Evolutionary conservation across 805 yeast genomes (phyloP), one percentile per base, ranked within the genome.

Genomic region (Candida khao-thaluensis): DNA sequence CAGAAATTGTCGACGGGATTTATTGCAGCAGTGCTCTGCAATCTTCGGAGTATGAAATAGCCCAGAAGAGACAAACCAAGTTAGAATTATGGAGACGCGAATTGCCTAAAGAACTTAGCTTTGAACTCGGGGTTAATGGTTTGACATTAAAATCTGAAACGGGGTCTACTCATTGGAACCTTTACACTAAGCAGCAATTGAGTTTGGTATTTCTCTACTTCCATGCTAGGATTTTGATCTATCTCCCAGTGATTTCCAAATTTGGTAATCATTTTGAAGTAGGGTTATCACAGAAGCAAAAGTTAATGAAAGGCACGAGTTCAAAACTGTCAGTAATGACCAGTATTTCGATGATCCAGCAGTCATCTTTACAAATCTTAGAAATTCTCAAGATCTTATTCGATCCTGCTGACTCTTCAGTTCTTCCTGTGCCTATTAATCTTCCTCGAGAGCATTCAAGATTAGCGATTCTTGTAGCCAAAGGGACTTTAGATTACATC

Each of bases 71-170:
- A 27, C 96, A 89, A 53, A 78, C 82, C 49, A 74, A 81, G 50
- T 66, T 89, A 33, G 95, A 88, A 49, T 65, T 76, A 35, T 89
- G 96, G 96, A 69, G 86, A 50, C 64, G 81, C 15, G 85, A 82
- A 28, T 64, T 89, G 28, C 87, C 95, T 1, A 27, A 59, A 0
- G 71, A 72, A 27, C 63, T 85, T 42, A 72, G 70, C 40, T 85
- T 87, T 49, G 83, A 82, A 26, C 61, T 82, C 21, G 86, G 81
- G 44, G 73, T 72, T 12, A 76, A 76, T 51, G 83, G 85, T 1
- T 62, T 71, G 17, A 57, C 74, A 11, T 57, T 65, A 38, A 61
- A 54, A 33, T 54, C 60, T 28, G 58, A 58, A 17, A 52, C 51
- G 14, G 57, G 51, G 4, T 29, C 49, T 4, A 48, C 51, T 8